phyloP scores from a whole-genome alignment of 2,329 filamentous ascomycete species.

The Microsporum canis region DNA sequence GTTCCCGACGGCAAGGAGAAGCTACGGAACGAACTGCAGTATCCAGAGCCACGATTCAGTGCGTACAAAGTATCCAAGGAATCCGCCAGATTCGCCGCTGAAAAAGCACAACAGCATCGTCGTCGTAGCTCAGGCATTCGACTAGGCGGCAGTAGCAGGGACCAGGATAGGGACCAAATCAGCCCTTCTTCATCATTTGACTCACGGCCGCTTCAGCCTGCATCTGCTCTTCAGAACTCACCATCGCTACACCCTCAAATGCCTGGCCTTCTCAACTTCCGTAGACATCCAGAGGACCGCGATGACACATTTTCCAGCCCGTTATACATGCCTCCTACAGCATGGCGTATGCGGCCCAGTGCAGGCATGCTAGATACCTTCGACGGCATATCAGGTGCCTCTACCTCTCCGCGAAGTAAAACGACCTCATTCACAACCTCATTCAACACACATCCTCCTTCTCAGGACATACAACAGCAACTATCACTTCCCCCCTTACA shows the following conservation, averaged over 20 bases:
- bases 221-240: neutral
- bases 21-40: slow-evolving; percentile 76
- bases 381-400: neutral
- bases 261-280: neutral
- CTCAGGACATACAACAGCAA: neutral
- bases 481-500: neutral
- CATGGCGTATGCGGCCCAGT: neutral
- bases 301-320: neutral
- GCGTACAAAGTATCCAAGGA: slow-evolving; percentile 60
- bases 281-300: neutral
- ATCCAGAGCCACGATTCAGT: slow-evolving; percentile 77
- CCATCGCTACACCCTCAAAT: neutral
- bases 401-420: neutral
- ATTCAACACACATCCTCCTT: neutral
- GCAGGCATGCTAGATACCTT: neutral
- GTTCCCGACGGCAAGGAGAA: slow-evolving; percentile 93
- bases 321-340: neutral
- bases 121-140: slow-evolving; percentile 46
- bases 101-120: slow-evolving; percentile 43
- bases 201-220: neutral
- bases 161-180: slow-evolving; percentile 12
- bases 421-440: neutral
- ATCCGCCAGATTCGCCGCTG: slow-evolving; percentile 41
- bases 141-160: slow-evolving; percentile 15
- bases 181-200: slow-evolving; percentile 4